Evolutionary conservation across 768 basidiomycete genomes (phyloP), one percentile per base, ranked within the genome.

Genomic region (Agrocybe pediades): DNA sequence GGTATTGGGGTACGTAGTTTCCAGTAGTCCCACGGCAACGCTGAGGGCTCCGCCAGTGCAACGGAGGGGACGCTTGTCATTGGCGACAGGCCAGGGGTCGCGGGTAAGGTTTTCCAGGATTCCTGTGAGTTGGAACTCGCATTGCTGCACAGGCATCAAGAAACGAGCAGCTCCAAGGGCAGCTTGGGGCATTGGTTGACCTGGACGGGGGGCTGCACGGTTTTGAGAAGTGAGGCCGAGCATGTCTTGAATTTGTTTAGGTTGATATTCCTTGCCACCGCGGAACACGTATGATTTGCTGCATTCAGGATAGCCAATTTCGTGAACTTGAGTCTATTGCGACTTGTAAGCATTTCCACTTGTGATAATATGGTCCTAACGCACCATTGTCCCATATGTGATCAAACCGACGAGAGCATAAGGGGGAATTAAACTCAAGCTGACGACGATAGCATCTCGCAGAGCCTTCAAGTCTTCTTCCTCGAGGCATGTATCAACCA

Each of bases 221-320:
- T 85, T 82, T 59, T 87, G 86, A 2, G 88, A 81, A 64, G 83
- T 86, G 44, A 98, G 82, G 23, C 91, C 92, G 36, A 98, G 89
- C 96, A 99, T 98, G 63, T 98, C 97, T 70, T 95, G 92, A 61
- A 98, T 98, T 60, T 97, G 94, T 75, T 99, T 98, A 41, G 92
- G 87, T 51, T 87, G 74, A 68, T 99, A 98, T 64, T 99, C 97
- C 72, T 98, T 99, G 11, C 90, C 92, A 42, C 97, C 97, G 25
- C 97, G 89, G 86, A 99, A 99, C 53, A 98, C 97, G 70, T 97
- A 98, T 3, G 95, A 97, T 71, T 98, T 98, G 74, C 86, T 92
- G 74, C 96, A 98, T 68, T 96, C 92, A 1, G 87, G 83, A 64
- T 98, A 98, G 29, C 95, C 95, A 39, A 98, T 90, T 74, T 99